These are phyloP conservation scores for Medicago truncatula DNA, from an alignment of 306 rosid species.

Conservation along the genomic window MtrunA17r5.0-ANR NC_053046.1:15632501-15633000, in stretches of 20 bases:
- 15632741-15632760: background rate
- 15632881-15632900: conserved; percentile 12
- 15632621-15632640: background rate
- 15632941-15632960: conserved; percentile 8
- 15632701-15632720: background rate
- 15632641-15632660: background rate
- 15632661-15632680: background rate
- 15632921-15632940: background rate
- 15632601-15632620: background rate
- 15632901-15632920: background rate
- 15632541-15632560: background rate
- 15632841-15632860: background rate
- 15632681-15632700: background rate
- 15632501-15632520: too few species aligned
- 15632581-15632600: background rate
- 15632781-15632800: background rate
- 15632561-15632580: background rate
- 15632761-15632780: background rate
- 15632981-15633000: background rate
- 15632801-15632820: background rate
- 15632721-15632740: conserved; percentile 11
- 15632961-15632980: background rate
- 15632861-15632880: background rate
- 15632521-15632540: background rate
- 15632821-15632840: background rate